Evolutionary conservation across 2,329 filamentous ascomycete genomes (phyloP), one percentile per base, ranked within the genome.

Genomic region (Phoma sp.): DNA sequence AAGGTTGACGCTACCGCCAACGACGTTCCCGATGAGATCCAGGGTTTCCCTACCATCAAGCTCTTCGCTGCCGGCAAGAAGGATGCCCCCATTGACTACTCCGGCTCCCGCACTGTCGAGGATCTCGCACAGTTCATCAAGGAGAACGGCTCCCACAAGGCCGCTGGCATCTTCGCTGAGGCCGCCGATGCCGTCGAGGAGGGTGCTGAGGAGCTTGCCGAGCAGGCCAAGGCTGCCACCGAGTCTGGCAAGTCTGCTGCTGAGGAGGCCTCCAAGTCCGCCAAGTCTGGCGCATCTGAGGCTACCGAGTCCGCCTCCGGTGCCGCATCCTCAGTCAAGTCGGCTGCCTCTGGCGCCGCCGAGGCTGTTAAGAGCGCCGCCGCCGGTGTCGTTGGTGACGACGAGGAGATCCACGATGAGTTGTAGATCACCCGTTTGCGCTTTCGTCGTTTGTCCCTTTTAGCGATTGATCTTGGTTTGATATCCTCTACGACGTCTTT

Each of bases 41-140:
- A 91, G 78, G 95, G 95, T 62, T 99, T 99, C 89, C 95, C 95
- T 53, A 99, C 95, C 77, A 97, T 99, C 86, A 98, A 98, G 86
- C 86, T 99, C 66, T 99, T 87, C 89, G 86, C 91, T 62, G 95
- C 95, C 68, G 93, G 92, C 71, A 84, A 84, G 78, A 99, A 99
- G 87, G 83, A 84, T 72, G 82, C 87, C 66, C 91, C 95, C 55
- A 78, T 97, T 60, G 91, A 92, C 68, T 99, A 97, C 86, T 84
- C 83, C 62, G 95, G 95, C 68, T 85, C 88, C 62, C 92, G 95
- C 72, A 95, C 92, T 49, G 81, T 97, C 51, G 91, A 96, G 81
- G 95, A 98, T 76, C 86, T 99, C 57, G 88, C 91, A 72, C 84
- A 88, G 70, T 99, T 99, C 82, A 85, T 99, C 77, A 88, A 91